Evolutionary conservation across 257 asterid genomes (phyloP).

Genomic region (Plectranthus barbatus): DNA sequence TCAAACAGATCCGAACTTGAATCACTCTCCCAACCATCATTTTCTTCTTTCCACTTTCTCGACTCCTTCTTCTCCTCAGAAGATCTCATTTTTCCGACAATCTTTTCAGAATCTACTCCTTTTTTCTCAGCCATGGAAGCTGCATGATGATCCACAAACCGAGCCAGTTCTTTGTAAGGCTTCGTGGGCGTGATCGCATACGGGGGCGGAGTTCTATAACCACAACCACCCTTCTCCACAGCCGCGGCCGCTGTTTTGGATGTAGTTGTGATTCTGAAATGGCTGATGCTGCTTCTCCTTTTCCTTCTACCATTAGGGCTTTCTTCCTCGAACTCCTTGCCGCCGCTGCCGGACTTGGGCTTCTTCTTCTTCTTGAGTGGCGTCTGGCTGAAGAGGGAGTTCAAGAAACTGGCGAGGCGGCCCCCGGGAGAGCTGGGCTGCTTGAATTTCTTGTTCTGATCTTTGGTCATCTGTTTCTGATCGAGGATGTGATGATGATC

Average conservation of each 20-base stretch:
- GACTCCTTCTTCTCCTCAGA: slow-evolving; percentile 1
- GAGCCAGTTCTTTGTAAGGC: slow-evolving; percentile 31
- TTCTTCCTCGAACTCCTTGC: slow-evolving; percentile 34
- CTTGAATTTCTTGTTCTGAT: slow-evolving; percentile 27
- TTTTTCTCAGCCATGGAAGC: neutral
- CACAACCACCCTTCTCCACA: slow-evolving; percentile 25
- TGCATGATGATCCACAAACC: slow-evolving; percentile 4
- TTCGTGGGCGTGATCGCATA: slow-evolving; percentile 41
- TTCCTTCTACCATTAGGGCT: slow-evolving; percentile 52
- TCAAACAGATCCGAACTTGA: slow-evolving; percentile 90
- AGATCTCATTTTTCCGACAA: neutral
- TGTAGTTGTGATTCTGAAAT: slow-evolving; percentile 27
- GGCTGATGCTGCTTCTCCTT: slow-evolving; percentile 73
- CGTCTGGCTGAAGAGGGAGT: slow-evolving; percentile 66
- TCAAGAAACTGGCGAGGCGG: slow-evolving; percentile 61
- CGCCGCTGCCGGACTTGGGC: slow-evolving; percentile 26
- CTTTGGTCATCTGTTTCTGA: slow-evolving; percentile 18
- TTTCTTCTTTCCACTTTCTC: slow-evolving; percentile 18
- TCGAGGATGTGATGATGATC: slow-evolving; percentile 6
- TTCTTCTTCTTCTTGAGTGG: slow-evolving; percentile 66
- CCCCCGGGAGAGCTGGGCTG: slow-evolving; percentile 90
- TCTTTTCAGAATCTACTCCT: neutral
- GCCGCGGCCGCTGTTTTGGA: neutral
- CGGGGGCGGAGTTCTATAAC: slow-evolving; percentile 49
- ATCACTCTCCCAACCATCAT: slow-evolving; percentile 70